These are phyloP conservation scores for Rosa lucieae DNA, from an alignment of 306 rosid species.

Conservation along the genomic window DNA sequence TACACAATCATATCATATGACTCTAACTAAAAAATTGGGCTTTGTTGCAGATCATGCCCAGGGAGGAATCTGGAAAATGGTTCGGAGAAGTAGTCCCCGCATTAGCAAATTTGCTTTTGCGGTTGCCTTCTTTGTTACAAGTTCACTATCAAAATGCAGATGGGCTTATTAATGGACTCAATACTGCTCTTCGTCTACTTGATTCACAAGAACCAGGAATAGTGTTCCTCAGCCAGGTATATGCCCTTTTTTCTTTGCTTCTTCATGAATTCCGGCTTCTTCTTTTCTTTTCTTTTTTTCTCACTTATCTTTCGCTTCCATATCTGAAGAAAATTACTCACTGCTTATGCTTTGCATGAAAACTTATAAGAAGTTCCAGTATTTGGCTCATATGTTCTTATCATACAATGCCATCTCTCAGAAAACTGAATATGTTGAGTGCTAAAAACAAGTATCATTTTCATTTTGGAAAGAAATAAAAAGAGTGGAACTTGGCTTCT, in stretches of 20 bases:
- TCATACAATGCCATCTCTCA: too few relatives aligned
- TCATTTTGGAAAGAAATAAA: too few relatives aligned
- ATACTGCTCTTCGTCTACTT: constrained; percentile 67
- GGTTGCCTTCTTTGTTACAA: constrained; percentile 74
- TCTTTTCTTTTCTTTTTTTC: too few relatives aligned
- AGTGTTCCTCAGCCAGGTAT: constrained; percentile 80
- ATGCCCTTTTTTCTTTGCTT: too few relatives aligned
- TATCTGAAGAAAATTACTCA: too few relatives aligned
- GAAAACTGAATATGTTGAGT: background rate
- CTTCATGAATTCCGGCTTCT: background rate
- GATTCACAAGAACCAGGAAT: constrained; percentile 66
- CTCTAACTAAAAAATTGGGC: too few relatives aligned
- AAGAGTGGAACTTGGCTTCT: background rate
- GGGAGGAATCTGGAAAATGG: constrained; percentile 63
- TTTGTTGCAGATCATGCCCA: constrained; percentile 56
- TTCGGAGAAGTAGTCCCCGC: constrained; percentile 69
- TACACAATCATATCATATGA: too few relatives aligned
- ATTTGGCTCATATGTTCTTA: background rate
- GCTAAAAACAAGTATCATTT: background rate
- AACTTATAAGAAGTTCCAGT: background rate
- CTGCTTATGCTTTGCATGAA: too few relatives aligned
- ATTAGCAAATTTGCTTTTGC: constrained; percentile 67
- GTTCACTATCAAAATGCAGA: constrained; percentile 60
- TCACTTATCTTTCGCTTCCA: too few relatives aligned
- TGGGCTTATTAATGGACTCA: constrained; percentile 28